phyloP scores from a whole-genome alignment of 176 grass and related monocot genomes.

The Ananas comosus region DNA sequence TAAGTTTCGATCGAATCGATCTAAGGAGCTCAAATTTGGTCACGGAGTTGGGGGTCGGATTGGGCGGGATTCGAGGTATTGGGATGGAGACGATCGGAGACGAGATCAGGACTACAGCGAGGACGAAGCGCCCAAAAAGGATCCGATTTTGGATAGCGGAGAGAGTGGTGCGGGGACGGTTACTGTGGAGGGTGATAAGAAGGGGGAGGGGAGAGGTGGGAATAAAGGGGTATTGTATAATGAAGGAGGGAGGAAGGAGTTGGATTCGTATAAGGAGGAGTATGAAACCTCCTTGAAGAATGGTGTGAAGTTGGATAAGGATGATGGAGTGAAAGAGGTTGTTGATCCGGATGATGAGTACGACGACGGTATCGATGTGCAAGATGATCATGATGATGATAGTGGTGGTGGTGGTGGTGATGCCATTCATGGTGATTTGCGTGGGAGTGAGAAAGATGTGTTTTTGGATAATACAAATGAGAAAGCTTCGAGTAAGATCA shows the following conservation, averaged over 20 bases:
- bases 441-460: slow-evolving; percentile 8
- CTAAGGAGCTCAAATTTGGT: slow-evolving; percentile 72
- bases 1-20: slow-evolving; percentile 25
- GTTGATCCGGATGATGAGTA: slow-evolving; percentile 86
- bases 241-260: slow-evolving; percentile 70
- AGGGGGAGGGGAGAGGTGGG: slow-evolving; percentile 6
- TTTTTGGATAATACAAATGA: slow-evolving; percentile 9
- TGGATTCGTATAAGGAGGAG: slow-evolving; percentile 53
- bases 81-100: slow-evolving; percentile 68
- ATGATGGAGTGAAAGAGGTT: slow-evolving; percentile 18
- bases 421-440: slow-evolving; percentile 2
- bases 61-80: slow-evolving; percentile 72
- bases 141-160: slow-evolving; percentile 8
- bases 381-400: slow-evolving; percentile 41
- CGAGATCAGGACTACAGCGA: slow-evolving; percentile 55
- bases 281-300: slow-evolving; percentile 12
- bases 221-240: slow-evolving; percentile 52
- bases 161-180: slow-evolving; percentile 20
- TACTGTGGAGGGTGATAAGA: slow-evolving; percentile 19
- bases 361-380: slow-evolving; percentile 65
- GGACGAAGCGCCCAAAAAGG: slow-evolving; percentile 53
- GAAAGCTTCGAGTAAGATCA: slow-evolving; percentile 16
- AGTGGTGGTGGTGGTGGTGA: slow-evolving; percentile 30
- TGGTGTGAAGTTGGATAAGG: not conserved
- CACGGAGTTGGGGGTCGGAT: slow-evolving; percentile 42